These are phyloP conservation scores for Alternaria triticina DNA, from an alignment of 2,329 filamentous ascomycete species.

Conservation along the genomic window DNA sequence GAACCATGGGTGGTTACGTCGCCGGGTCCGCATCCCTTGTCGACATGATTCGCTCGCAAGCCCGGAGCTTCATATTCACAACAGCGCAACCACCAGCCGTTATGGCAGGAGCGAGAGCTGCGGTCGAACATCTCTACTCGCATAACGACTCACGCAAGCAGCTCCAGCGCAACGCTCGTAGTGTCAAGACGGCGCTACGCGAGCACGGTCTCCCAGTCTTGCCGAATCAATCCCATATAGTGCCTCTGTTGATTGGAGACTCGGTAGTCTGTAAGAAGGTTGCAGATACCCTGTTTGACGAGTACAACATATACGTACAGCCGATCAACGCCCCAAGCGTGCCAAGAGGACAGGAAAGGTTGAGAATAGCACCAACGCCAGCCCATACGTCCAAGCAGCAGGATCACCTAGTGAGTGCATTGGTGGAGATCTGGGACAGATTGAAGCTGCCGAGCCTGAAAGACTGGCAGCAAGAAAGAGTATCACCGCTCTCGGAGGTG, in stretches of 20 bases:
- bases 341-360: background rate
- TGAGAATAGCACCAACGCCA: background rate
- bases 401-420: background rate
- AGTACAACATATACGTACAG: background rate
- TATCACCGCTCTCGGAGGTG: background rate
- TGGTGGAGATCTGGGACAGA: background rate
- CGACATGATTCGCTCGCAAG: background rate
- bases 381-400: background rate
- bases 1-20: background rate
- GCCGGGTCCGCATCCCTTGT: background rate
- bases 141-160: background rate
- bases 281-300: background rate
- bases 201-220: background rate
- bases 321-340: background rate
- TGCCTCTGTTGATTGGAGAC: background rate
- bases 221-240: background rate
- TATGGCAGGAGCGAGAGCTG: background rate
- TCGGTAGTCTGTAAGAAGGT: background rate
- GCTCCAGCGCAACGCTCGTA: background rate
- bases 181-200: background rate
- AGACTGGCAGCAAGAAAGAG: background rate
- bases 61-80: background rate
- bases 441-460: background rate
- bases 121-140: background rate
- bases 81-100: background rate